These are phyloP conservation scores for Afroboletus lepidellus DNA, from an alignment of 1,284 basidiomycete genomes.

Conservation along the genomic window DNA sequence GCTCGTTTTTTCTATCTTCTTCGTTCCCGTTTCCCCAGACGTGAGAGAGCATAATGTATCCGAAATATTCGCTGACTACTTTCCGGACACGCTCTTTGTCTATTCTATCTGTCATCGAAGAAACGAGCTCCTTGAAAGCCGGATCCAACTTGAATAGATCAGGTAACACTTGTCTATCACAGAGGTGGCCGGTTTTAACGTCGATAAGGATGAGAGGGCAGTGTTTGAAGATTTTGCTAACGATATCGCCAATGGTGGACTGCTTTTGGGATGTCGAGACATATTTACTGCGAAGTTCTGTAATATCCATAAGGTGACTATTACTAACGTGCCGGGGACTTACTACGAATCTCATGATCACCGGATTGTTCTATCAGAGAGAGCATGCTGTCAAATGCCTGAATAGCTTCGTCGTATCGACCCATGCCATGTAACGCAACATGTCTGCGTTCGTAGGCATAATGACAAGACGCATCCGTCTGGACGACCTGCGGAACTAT, in stretches of 20 bases:
- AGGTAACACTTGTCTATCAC: not conserved
- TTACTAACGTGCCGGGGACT: not conserved
- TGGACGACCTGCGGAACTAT: not conserved
- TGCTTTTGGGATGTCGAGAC: not conserved
- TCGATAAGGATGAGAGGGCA: not conserved
- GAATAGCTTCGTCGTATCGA: constrained; percentile 5
- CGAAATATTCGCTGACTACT: not conserved
- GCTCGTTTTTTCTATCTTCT: not conserved
- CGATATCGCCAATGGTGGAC: not conserved
- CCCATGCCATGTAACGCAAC: not conserved
- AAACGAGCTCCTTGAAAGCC: constrained; percentile 2
- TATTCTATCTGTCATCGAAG: not conserved
- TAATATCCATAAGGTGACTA: not conserved
- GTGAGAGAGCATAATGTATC: constrained; percentile 6
- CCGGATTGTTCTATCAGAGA: not conserved
- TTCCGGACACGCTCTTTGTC: not conserved
- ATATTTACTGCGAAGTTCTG: not conserved
- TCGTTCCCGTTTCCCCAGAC: constrained; percentile 7
- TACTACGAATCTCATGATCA: constrained; percentile 1
- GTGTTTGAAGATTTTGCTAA: not conserved
- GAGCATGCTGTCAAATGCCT: not conserved
- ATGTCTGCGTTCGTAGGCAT: constrained; percentile 2
- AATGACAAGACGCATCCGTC: not conserved
- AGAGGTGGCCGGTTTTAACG: not conserved
- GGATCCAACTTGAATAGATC: constrained; percentile 1